Evolutionary conservation across 2,329 filamentous ascomycete genomes (phyloP), one percentile per base, ranked within the genome.

Genomic region (Proliferodiscus dingleyae): DNA sequence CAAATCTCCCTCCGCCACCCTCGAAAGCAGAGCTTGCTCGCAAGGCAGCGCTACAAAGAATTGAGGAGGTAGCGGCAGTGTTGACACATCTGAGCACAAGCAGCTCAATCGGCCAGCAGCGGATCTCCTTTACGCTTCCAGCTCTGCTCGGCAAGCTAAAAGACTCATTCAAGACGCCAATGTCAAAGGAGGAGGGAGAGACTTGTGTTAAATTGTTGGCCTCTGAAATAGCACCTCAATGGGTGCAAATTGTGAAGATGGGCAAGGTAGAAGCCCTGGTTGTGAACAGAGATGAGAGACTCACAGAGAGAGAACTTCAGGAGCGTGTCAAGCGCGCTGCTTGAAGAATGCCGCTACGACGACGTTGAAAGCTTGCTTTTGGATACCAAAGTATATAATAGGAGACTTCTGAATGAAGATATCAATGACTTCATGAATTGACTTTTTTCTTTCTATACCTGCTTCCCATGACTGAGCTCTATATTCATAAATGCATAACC

Each of bases 1-100:
- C 69, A 50, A 54, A 68, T 50, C 41, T 67, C 48, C 46, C 71
- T 47, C 55, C 64, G 1, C 75, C 73, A 0, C 71, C 75, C 0
- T 68, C 75, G 0, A 70, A 74, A 18, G 74, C 71, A 15, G 73
- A 81, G 55, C 67, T 86, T 3, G 69, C 77, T 51, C 81, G 83
- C 10, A 75, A 73, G 11, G 77, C 80, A 3, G 85, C 85, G 0
- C 69, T 87, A 19, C 79, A 84, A 56, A 77, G 84, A 8, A 77
- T 81, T 1, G 71, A 75, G n/a, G 85, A 89, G 56, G 76, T 89
- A 8, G 75, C 80, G 2, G 75, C 80, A 5, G 78, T 87, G 5
- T 67, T 90, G 26, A 75, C 74, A n/a, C 78, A 86, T 71, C 71
- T 89, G 50, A 76, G 74, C 60, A 71, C 77, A 13, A 62, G 63